Percentiles rank a stretch among this genome's conserved stretches.
phyloP scores from a whole-genome alignment of 2,329 filamentous ascomycete species.

The Davidsoniella eucalypti region DNA sequence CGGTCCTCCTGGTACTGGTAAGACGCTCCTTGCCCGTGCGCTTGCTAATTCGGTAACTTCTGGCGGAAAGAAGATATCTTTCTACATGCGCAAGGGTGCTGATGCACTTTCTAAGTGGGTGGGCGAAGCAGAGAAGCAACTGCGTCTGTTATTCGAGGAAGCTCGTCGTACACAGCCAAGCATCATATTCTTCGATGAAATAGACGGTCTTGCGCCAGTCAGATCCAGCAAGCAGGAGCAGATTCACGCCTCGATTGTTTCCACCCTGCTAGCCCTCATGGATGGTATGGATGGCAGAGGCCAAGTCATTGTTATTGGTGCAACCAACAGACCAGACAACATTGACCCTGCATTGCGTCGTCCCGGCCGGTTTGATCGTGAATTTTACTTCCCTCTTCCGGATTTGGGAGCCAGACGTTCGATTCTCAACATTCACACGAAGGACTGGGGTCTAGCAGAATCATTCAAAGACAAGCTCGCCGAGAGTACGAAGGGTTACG shows the following conservation, averaged over 20 bases:
- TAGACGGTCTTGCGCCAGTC: slow-evolving; percentile 89
- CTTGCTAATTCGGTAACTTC: slow-evolving; percentile 80
- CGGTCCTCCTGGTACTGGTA: slow-evolving; percentile 91
- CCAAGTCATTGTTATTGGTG: slow-evolving; percentile 95
- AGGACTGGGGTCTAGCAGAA: slow-evolving; percentile 72
- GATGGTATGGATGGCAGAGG: slow-evolving; percentile 97
- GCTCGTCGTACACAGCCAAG: slow-evolving; percentile 90
- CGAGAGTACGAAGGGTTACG: slow-evolving; percentile 85
- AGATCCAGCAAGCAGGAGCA: slow-evolving; percentile 97
- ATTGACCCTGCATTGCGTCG: slow-evolving; percentile 90
- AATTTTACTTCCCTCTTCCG: slow-evolving; percentile 94
- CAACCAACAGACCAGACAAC: slow-evolving; percentile 93
- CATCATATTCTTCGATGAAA: slow-evolving; percentile 95
- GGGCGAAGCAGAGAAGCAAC: slow-evolving; percentile 88
- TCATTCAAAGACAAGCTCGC: slow-evolving; percentile 72
- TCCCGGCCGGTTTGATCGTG: slow-evolving; percentile 86
- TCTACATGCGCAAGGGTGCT: slow-evolving; percentile 98
- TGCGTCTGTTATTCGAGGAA: slow-evolving; percentile 87
- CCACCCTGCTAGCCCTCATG: slow-evolving; percentile 85
- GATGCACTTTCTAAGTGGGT: slow-evolving; percentile 98
- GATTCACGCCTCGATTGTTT: slow-evolving; percentile 95
- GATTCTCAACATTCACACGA: slow-evolving; percentile 90
- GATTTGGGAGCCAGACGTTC: slow-evolving; percentile 62
- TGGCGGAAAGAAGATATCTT: slow-evolving; percentile 86
- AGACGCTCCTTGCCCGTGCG: slow-evolving; percentile 87